A percentile compares a stretch with the other conserved stretches of the same genome.
These are phyloP conservation scores for Penicillium parvum DNA, from an alignment of 495 filamentous ascomycete genomes.

Conservation along the genomic window DNA sequence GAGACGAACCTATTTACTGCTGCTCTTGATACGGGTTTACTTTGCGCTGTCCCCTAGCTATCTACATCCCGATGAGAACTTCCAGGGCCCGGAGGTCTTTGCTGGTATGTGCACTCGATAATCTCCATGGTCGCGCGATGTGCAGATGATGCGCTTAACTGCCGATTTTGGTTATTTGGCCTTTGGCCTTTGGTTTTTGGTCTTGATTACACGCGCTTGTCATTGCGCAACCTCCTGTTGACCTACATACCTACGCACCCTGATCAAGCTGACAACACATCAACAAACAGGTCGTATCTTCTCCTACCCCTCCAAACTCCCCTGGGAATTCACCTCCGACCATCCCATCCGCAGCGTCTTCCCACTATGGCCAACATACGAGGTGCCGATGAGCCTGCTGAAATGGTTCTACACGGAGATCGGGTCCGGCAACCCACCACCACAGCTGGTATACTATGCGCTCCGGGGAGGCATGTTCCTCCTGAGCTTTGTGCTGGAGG, in stretches of 20 bases:
- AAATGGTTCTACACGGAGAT: conserved; percentile 76
- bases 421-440: conserved; percentile 50
- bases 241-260: too few species aligned
- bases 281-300: conserved; percentile 73
- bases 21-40: conserved; percentile 84
- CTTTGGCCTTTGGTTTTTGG: neutral
- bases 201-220: too few species aligned
- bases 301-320: conserved; percentile 74
- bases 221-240: too few species aligned
- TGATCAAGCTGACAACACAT: neutral
- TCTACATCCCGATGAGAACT: conserved; percentile 96
- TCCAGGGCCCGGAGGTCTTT: conserved; percentile 95
- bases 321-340: conserved; percentile 91
- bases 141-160: neutral
- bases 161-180: neutral
- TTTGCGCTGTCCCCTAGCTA: conserved; percentile 94
- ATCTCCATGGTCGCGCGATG: too few species aligned
- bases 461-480: conserved; percentile 86
- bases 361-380: conserved; percentile 92
- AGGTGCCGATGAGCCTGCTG: conserved; percentile 83
- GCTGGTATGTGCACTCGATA: conserved; percentile 78
- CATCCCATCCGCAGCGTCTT: conserved; percentile 90
- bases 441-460: conserved; percentile 80
- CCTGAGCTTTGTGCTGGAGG: conserved; percentile 90
- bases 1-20: conserved; percentile 81